Conservation (phyloP, 805 yeast genomes). For the Starmerella vaccinii region DNA sequence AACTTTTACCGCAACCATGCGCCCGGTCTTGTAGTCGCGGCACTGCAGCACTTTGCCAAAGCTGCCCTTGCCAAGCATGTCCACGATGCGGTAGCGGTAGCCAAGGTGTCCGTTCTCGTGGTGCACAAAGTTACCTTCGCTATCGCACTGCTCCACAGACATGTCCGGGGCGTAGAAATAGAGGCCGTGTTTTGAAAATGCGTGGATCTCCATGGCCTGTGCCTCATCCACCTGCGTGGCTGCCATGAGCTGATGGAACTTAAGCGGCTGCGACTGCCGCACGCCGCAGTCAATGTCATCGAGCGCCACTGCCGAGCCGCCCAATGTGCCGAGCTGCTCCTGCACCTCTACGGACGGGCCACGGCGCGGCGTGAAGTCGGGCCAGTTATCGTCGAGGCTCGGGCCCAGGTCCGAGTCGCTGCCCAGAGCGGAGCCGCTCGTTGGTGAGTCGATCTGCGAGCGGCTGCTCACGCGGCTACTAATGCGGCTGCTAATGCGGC, state of each 20-base stretch:
- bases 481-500: constrained; percentile 4
- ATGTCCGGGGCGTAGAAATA: constrained; percentile 7
- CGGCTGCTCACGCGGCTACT: constrained; percentile 2
- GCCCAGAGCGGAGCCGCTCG: background rate
- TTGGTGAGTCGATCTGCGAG: constrained; percentile 12
- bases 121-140: constrained; percentile 49
- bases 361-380: constrained; percentile 14
- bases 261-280: background rate
- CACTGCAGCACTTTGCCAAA: constrained; percentile 72
- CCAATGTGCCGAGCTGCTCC: constrained; percentile 6
- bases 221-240: constrained; percentile 6
- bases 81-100: constrained; percentile 56
- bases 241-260: background rate
- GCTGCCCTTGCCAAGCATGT: constrained; percentile 62
- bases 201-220: background rate
- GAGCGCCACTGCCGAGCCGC: constrained; percentile 4
- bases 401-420: constrained; percentile 1
- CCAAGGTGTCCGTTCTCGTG: constrained; percentile 59
- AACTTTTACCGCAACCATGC: constrained; percentile 61
- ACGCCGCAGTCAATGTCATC: constrained; percentile 12
- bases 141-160: constrained; percentile 33
- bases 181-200: constrained; percentile 15
- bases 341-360: constrained; percentile 9
- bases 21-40: constrained; percentile 51
- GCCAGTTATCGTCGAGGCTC: constrained; percentile 16